Evolutionary conservation across 768 basidiomycete genomes (phyloP).

Genomic region (Tulasnella sp.): DNA sequence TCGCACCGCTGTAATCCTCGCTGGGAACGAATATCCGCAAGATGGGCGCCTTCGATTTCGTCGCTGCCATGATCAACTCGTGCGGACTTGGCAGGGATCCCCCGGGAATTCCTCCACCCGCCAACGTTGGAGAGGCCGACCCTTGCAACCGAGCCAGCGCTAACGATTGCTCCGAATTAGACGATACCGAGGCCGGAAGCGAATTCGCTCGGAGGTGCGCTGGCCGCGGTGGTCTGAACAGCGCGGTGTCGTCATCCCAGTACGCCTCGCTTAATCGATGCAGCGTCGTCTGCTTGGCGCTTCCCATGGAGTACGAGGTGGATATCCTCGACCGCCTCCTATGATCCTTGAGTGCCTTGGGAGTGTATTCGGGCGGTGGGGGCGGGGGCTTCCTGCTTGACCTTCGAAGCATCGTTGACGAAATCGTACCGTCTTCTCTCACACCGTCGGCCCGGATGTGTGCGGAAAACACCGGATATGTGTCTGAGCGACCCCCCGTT

Average conservation of each 20-base stretch:
- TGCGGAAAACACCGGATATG: slow-evolving; percentile 6
- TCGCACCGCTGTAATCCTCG: slow-evolving; percentile 40
- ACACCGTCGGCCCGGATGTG: slow-evolving; percentile 14
- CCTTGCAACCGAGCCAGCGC: not conserved
- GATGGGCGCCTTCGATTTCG: slow-evolving; percentile 64
- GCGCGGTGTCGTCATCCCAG: not conserved
- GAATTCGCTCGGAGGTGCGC: slow-evolving; percentile 12
- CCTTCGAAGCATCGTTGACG: not conserved
- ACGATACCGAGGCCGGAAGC: slow-evolving; percentile 12
- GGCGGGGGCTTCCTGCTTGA: not conserved
- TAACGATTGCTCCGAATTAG: slow-evolving; percentile 9
- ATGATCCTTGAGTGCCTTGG: slow-evolving; percentile 18
- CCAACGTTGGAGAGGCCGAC: not conserved
- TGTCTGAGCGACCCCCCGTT: not conserved
- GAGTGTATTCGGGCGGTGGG: slow-evolving; percentile 12
- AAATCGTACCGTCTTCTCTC: not conserved
- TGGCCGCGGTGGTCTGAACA: slow-evolving; percentile 13
- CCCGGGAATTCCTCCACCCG: not conserved
- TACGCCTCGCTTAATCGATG: not conserved
- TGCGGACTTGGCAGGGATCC: slow-evolving; percentile 45
- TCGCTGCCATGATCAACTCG: slow-evolving; percentile 59
- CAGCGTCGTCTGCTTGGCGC: not conserved
- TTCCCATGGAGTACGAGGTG: not conserved
- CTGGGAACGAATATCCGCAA: slow-evolving; percentile 74
- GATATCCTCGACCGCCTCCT: slow-evolving; percentile 19